Conservation (phyloP, 768 basidiomycete genomes). For the Termitomyces bulborhizus region DNA sequence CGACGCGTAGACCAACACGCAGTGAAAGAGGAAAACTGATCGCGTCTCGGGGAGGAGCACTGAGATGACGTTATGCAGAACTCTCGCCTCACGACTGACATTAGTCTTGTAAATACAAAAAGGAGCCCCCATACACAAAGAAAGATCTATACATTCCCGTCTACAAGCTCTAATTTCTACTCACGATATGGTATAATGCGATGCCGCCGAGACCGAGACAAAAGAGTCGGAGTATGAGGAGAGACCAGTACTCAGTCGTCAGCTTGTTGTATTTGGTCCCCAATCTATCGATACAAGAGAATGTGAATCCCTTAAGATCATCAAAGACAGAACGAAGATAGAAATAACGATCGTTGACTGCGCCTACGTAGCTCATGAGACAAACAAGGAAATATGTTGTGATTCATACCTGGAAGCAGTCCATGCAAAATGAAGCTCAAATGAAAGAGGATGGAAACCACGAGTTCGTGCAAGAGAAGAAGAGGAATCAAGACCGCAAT, state of each 20-base stretch:
- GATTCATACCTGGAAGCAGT: conserved; percentile 21
- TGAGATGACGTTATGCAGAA: no score
- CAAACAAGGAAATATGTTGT: not conserved
- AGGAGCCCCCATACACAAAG: not conserved
- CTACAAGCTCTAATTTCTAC: not conserved
- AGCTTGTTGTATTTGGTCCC: conserved; percentile 31
- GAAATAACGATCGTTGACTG: conserved; percentile 25
- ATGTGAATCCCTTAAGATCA: conserved; percentile 29
- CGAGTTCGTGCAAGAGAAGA: conserved; percentile 27
- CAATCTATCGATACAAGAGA: conserved; percentile 29
- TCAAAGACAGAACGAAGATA: conserved; percentile 24
- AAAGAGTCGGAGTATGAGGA: conserved; percentile 27
- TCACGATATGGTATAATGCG: conserved; percentile 23
- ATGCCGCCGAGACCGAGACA: conserved; percentile 23
- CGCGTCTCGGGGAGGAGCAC: no score
- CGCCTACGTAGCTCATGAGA: conserved; percentile 13
- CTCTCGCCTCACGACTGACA: no score
- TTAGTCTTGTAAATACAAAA: not conserved
- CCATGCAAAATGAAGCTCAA: conserved; percentile 31
- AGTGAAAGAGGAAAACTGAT: no score
- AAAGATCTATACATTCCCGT: not conserved
- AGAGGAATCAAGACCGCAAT: conserved; percentile 30
- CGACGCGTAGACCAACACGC: no score
- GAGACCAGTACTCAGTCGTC: conserved; percentile 27
- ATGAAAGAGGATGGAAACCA: conserved; percentile 27